Evolutionary conservation across 2,329 filamentous ascomycete genomes (phyloP), one percentile per base, ranked within the genome.

Genomic region (Neofusicoccum kwambonambiense): DNA sequence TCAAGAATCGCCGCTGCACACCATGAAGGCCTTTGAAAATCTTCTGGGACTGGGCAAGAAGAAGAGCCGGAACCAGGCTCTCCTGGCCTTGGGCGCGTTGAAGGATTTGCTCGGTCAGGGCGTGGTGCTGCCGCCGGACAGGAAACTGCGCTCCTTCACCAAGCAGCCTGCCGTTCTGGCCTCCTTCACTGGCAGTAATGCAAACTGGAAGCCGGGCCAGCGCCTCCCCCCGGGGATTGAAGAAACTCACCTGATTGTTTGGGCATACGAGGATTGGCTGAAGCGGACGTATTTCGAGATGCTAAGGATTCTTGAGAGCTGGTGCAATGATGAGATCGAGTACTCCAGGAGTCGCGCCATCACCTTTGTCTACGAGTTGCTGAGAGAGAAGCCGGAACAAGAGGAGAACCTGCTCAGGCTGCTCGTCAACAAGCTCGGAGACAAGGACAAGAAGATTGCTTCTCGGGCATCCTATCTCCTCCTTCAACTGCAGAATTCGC

Each of bases 381-480:
- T 99, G 67, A 95, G 92, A 76, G 93, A 97, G 76, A 99, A 97
- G 79, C 94, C 95, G 0, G 95, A 99, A 77, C 95, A 99, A 75
- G 95, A 99, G 77, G 90, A 94, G 64, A 99, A 99, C 75, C 81
- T 99, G 68, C 82, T 99, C 67, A 89, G 94, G 62, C 82, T 99
- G 64, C 81, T 99, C 65, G 92, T 99, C 70, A 98, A 98, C 82
- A 99, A 99, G 78, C 86, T 99, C 31, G 94, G 96, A 71, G 95
- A 99, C 75, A 91, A 90, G 50, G 92, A 96, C 69, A 93, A 93
- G 75, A 99, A 98, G 78, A 96, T 99, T 71, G 90, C 95, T 0
- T 99, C 95, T 3, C 88, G 93, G 66, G 90, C 94, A 2, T 98
- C 95, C 0, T 96, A 97, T 77, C 85, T 98, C 50, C 83, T 99